Percentiles rank a stretch among this genome's conserved stretches.
Evolutionary conservation across 2,329 filamentous ascomycete genomes (phyloP).

Genomic region (Plectosphaerella plurivora): DNA sequence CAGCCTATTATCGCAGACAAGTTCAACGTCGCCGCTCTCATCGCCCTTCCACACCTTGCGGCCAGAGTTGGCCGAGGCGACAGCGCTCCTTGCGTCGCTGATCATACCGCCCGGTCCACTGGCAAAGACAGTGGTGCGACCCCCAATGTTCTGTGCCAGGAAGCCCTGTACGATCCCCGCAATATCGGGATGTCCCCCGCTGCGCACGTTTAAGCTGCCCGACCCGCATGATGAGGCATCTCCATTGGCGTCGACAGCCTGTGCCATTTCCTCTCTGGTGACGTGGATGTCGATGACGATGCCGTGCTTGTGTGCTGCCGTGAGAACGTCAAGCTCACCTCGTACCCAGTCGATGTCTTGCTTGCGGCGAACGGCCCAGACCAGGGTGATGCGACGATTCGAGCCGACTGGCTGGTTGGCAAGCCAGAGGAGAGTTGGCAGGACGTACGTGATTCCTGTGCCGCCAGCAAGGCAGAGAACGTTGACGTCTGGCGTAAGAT

Average conservation of each 20-base stretch:
- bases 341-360: slow-evolving; percentile 1
- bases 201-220: not conserved
- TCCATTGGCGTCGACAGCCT: slow-evolving; percentile 1
- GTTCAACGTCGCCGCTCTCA: slow-evolving; percentile 48
- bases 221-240: slow-evolving; percentile 17
- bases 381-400: not conserved
- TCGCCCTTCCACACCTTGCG: slow-evolving; percentile 52
- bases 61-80: slow-evolving; percentile 48
- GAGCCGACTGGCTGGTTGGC: not conserved
- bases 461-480: slow-evolving; percentile 34
- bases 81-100: slow-evolving; percentile 45
- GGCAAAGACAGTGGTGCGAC: slow-evolving; percentile 50
- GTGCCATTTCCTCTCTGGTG: slow-evolving; percentile 2
- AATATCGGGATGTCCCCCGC: slow-evolving; percentile 37
- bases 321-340: slow-evolving; percentile 21
- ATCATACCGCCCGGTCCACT: slow-evolving; percentile 59
- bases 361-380: not conserved
- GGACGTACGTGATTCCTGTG: not conserved
- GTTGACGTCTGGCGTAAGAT: slow-evolving; percentile 26
- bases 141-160: slow-evolving; percentile 37
- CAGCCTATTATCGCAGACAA: slow-evolving; percentile 57
- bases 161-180: slow-evolving; percentile 40
- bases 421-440: not conserved
- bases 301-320: slow-evolving; percentile 1
- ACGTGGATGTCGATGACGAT: slow-evolving; percentile 1